Percentiles rank a stretch among this genome's conserved stretches.
Evolutionary conservation across 108 stramenopile species (phyloP).

Genomic region (Stephanodiscus triporus): DNA sequence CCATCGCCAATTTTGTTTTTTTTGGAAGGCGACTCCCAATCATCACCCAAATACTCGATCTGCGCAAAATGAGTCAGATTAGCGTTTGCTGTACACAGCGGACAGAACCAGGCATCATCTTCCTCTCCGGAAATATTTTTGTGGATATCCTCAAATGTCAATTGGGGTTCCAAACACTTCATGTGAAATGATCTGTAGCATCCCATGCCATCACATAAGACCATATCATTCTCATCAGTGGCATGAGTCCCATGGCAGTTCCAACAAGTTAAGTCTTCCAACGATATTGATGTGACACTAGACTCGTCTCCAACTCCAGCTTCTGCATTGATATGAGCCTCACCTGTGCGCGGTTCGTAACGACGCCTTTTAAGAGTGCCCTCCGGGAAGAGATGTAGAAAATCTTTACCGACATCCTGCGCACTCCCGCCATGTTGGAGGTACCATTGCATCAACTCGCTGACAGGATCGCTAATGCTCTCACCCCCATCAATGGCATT

Average conservation of each 20-base stretch:
- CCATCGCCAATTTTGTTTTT: conserved; percentile 23
- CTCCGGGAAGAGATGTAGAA: conserved; percentile 50
- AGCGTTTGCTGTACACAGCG: conserved; percentile 60
- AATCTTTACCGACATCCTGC: conserved; percentile 1
- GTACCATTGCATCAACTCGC: conserved; percentile 47
- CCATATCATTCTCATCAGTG: conserved; percentile 59
- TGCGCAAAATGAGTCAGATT: conserved; percentile 59
- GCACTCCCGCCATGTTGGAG: conserved; percentile 6
- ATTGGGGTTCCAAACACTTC: conserved; percentile 70
- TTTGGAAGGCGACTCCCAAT: conserved; percentile 28
- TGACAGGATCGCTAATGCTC: conserved; percentile 16
- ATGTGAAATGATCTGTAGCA: conserved; percentile 87
- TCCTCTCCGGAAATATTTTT: conserved; percentile 40
- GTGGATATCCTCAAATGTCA: conserved; percentile 50
- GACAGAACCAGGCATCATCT: conserved; percentile 87
- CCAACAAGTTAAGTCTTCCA: conserved; percentile 77
- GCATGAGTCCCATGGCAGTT: conserved; percentile 61
- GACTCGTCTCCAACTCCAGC: background rate
- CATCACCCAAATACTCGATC: conserved; percentile 62
- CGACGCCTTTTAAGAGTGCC: conserved; percentile 33
- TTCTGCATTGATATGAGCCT: conserved; percentile 25
- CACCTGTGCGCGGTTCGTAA: conserved; percentile 48
- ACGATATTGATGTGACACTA: conserved; percentile 34
- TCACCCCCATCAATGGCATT: background rate
- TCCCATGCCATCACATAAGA: conserved; percentile 59